These are phyloP conservation scores for Acer yangbiense DNA, from an alignment of 345 rosid species.

Conservation along the genomic window DNA sequence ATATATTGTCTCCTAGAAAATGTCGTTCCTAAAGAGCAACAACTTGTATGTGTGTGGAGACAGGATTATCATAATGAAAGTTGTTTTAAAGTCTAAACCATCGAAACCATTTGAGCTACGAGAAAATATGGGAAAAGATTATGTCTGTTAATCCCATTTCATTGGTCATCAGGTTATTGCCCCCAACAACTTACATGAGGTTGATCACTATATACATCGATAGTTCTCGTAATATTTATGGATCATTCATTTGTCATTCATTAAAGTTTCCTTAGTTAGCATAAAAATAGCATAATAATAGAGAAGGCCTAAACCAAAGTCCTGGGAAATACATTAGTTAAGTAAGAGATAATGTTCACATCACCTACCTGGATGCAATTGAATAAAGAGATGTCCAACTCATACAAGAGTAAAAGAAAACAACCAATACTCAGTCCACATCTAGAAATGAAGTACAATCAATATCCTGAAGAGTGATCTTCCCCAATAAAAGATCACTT, in stretches of 20 bases:
- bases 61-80: not conserved
- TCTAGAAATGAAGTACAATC: slow-evolving; percentile 62
- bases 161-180: not conserved
- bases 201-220: not conserved
- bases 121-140: not conserved
- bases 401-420: not conserved
- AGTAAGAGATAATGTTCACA: not conserved
- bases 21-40: not conserved
- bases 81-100: not conserved
- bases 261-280: not conserved
- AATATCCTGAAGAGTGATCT: slow-evolving; percentile 72
- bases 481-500: slow-evolving; percentile 68
- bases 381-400: not conserved
- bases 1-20: not conserved
- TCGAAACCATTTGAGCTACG: not conserved
- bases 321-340: not conserved
- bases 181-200: not conserved
- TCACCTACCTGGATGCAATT: not conserved
- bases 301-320: slow-evolving; percentile 1
- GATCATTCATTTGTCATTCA: not conserved
- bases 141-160: not conserved
- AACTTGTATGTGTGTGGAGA: not conserved
- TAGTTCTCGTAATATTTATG: not conserved
- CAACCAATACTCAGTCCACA: slow-evolving; percentile 41
- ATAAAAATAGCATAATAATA: not conserved